Evolutionary conservation across 768 basidiomycete species (phyloP).

Genomic region (Lactarius hatsudake): DNA sequence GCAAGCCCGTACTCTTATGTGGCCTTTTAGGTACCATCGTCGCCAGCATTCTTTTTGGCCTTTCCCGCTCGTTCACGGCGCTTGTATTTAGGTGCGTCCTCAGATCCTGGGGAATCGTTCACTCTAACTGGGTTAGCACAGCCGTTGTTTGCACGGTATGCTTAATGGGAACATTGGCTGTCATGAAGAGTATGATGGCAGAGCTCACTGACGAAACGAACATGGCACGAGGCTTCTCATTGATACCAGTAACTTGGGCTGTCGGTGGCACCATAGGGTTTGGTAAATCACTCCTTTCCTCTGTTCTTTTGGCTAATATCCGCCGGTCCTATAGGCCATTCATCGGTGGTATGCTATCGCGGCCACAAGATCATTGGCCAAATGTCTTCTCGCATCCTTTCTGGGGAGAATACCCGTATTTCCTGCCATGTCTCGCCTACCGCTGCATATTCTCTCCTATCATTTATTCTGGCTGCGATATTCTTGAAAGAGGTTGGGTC

Average conservation of each 20-base stretch:
- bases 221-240: constrained; percentile 40
- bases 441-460: constrained; percentile 1
- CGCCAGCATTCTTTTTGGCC: constrained; percentile 37
- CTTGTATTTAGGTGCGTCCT: constrained; percentile 31
- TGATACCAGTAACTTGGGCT: constrained; percentile 35
- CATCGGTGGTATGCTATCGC: constrained; percentile 29
- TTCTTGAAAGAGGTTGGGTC: constrained; percentile 19
- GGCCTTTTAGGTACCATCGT: constrained; percentile 36
- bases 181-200: constrained; percentile 41
- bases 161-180: constrained; percentile 10
- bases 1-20: constrained; percentile 46
- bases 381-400: constrained; percentile 24
- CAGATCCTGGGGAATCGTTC: not conserved
- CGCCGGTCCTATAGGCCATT: constrained; percentile 24
- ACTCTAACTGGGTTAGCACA: constrained; percentile 61
- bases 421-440: constrained; percentile 28
- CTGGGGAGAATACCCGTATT: constrained; percentile 29
- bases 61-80: constrained; percentile 35
- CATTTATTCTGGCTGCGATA: not conserved
- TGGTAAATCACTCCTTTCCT: not conserved
- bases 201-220: constrained; percentile 64
- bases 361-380: constrained; percentile 28
- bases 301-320: not conserved
- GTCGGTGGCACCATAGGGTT: constrained; percentile 13
- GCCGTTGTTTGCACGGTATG: constrained; percentile 8